Conservation (phyloP, 495 filamentous ascomycete species). For the Penicillium antarcticum region DNA sequence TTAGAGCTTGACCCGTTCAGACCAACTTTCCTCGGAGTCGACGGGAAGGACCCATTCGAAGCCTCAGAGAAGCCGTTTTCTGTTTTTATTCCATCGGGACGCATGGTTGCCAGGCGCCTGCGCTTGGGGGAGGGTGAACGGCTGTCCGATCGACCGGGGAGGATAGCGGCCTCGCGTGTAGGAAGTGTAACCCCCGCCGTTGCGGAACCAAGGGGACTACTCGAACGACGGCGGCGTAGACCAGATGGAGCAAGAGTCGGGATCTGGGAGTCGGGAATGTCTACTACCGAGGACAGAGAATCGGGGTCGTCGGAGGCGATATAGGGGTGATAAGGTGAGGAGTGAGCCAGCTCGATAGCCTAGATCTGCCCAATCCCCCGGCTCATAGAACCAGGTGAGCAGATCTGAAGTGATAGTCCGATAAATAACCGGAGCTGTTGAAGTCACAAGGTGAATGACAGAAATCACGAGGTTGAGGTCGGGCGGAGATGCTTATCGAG, state of each 20-base stretch:
- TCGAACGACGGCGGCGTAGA: constrained; percentile 27
- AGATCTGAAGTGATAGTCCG: constrained; percentile 30
- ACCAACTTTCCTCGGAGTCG: constrained; percentile 38
- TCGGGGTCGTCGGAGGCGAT: constrained; percentile 59
- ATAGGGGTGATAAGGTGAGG: constrained; percentile 44
- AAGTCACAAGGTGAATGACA: not conserved
- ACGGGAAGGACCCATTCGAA: constrained; percentile 43
- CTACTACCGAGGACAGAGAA: constrained; percentile 23
- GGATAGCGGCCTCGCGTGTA: constrained; percentile 27
- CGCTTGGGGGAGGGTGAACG: constrained; percentile 54
- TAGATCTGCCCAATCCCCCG: constrained; percentile 47
- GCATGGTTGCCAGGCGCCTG: constrained; percentile 61
- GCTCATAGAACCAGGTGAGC: constrained; percentile 53
- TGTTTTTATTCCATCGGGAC: constrained; percentile 50
- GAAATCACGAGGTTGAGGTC: too few relatives aligned
- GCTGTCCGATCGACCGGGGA: constrained; percentile 31
- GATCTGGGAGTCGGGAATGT: constrained; percentile 14
- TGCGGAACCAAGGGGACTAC: constrained; percentile 17
- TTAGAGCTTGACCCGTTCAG: constrained; percentile 49
- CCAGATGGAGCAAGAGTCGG: constrained; percentile 1
- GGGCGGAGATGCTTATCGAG: too few relatives aligned
- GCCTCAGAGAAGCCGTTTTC: constrained; percentile 47
- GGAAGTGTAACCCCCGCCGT: constrained; percentile 18
- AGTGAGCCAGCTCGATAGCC: constrained; percentile 62
- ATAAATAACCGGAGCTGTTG: constrained; percentile 6